These are phyloP conservation scores for Salpingoeca rosetta DNA, from an alignment of 78 protist species.

Conservation along the genomic window DNA sequence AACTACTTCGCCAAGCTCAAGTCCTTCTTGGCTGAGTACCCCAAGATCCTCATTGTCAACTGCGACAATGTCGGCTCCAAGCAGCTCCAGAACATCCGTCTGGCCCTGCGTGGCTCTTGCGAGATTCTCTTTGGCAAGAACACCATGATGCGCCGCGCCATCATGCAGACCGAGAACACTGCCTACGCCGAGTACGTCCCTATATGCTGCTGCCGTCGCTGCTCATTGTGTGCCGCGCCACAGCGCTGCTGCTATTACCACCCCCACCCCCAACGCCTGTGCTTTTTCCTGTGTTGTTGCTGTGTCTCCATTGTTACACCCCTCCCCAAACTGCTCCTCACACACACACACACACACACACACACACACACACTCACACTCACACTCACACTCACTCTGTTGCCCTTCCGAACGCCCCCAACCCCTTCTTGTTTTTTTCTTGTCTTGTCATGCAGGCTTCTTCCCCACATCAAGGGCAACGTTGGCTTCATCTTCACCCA, in stretches of 20 bases:
- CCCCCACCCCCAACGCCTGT: too few relatives aligned
- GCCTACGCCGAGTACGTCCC: background rate
- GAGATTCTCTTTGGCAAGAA: conserved; percentile 94
- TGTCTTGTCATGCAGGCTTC: conserved; percentile 25
- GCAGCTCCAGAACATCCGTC: conserved; percentile 86
- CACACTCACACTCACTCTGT: background rate
- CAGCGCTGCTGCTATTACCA: too few relatives aligned
- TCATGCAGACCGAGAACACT: background rate
- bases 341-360: too few relatives aligned
- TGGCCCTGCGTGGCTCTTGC: conserved; percentile 88
- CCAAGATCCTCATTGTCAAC: conserved; percentile 65
- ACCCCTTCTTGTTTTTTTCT: background rate
- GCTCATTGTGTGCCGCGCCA: too few relatives aligned
- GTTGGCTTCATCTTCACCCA: conserved; percentile 94
- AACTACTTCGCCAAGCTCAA: conserved; percentile 41
- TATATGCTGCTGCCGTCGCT: too few relatives aligned
- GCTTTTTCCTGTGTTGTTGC: too few relatives aligned
- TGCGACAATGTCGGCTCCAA: conserved; percentile 94
- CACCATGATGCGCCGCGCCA: conserved; percentile 81
- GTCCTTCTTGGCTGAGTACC: conserved; percentile 29
- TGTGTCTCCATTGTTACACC: too few relatives aligned
- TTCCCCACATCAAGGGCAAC: conserved; percentile 68
- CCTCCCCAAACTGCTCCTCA: too few relatives aligned
- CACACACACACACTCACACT: too few relatives aligned
- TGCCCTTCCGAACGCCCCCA: background rate